Conservation (phyloP, 2,329 filamentous ascomycete genomes). For the Aureobasidium pullulans region DNA sequence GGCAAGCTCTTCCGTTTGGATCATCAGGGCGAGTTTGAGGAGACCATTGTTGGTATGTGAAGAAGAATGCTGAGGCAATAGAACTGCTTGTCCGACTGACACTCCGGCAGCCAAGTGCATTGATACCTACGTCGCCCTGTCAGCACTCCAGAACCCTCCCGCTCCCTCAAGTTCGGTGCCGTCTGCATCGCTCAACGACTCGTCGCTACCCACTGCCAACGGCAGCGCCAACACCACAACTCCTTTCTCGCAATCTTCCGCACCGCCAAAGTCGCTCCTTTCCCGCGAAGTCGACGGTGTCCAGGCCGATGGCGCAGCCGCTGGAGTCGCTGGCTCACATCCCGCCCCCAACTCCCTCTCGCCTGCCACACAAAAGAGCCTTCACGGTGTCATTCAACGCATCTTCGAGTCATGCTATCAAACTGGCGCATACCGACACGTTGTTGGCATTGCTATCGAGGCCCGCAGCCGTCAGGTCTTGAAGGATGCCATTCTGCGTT, state of each 20-base stretch:
- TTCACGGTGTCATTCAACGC: conserved; percentile 77
- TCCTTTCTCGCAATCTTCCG: conserved; percentile 86
- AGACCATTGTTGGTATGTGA: conserved; percentile 79
- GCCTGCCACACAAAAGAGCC: conserved; percentile 65
- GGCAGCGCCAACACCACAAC: conserved; percentile 64
- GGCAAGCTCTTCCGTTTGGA: conserved; percentile 94
- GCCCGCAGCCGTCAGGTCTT: conserved; percentile 86
- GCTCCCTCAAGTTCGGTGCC: conserved; percentile 41
- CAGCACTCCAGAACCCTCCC: conserved; percentile 51
- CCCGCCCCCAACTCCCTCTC: conserved; percentile 60
- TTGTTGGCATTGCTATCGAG: conserved; percentile 93
- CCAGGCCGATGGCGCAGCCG: conserved; percentile 49
- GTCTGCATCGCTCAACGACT: conserved; percentile 49
- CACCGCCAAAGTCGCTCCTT: conserved; percentile 92
- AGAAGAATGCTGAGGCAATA: neutral
- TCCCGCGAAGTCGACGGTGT: conserved; percentile 64
- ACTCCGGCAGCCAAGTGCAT: conserved; percentile 68
- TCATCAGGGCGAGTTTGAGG: conserved; percentile 87
- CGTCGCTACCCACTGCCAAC: conserved; percentile 58
- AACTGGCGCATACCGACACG: conserved; percentile 84
- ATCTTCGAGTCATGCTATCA: conserved; percentile 86
- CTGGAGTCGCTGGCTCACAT: conserved; percentile 45
- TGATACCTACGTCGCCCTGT: conserved; percentile 89
- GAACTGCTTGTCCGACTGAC: neutral
- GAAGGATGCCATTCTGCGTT: conserved; percentile 76